Evolutionary conservation across 169 alveolate genomes (phyloP), one percentile per base, ranked within the genome.

Genomic region (Plasmodium gallinaceum): DNA sequence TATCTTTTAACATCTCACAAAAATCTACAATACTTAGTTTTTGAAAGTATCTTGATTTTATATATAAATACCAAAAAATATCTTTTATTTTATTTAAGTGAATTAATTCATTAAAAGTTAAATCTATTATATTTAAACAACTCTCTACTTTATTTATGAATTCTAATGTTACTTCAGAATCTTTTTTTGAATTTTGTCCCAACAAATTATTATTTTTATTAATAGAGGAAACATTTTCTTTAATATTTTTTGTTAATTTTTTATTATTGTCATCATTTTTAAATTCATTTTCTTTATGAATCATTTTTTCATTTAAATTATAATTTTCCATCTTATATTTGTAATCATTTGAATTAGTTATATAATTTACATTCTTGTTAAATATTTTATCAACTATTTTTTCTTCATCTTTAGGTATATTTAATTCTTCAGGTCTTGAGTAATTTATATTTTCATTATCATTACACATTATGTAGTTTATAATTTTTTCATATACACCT

Each of bases 41-140:
- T n/a, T 86, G 37, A 7, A 52, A 22, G 10, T 68, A 14, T 10
- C 37, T 68, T 52, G 14, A 42, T 54, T 86, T 86, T 64, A 86
- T 71, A 18, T 86, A 86, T 52, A 86, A 62, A 64, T 71, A 86
- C 92, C 92, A 86, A 65, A 86, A 86, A 9, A 86, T 52, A 16
- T 48, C 71, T 61, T 69, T 61, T 52, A 86, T 45, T 16, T 72
- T 86, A 42, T 71, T 61, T 37, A 86, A 57, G 20, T 69, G 32
- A 32, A 86, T n/a, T 52, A 66, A 14, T 71, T 86, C 92, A 9
- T 86, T 64, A 10, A 86, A 54, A n/a, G 68, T n/a, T 46, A 86
- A 45, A 2, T 26, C 69, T 7, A 86, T 12, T 51, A 26, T 51
- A 4, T 73, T 64, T 39, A 86, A 52, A 22, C 72, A 54, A 7